Percentiles rank a stretch among this genome's conserved stretches.
phyloP scores from a whole-genome alignment of 306 rosid genomes.

The Gastrolobium villosum region DNA sequence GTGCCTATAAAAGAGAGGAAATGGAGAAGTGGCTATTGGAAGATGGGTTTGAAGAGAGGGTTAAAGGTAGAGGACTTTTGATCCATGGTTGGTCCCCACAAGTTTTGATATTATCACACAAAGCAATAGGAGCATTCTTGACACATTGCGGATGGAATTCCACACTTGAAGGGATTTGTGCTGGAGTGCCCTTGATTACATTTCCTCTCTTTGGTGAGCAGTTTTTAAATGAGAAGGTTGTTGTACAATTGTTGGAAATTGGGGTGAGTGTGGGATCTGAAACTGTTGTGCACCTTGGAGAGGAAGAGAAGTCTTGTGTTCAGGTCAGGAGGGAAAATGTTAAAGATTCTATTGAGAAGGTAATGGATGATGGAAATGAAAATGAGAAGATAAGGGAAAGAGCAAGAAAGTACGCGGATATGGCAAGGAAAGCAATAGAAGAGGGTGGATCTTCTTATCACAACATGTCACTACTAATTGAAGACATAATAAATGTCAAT shows the following conservation, averaged over 20 bases:
- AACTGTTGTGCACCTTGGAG: slow-evolving; percentile 42
- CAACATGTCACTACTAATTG: slow-evolving; percentile 44
- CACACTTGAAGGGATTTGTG: slow-evolving; percentile 58
- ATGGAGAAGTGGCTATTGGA: slow-evolving; percentile 52
- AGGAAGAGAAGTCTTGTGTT: slow-evolving; percentile 47
- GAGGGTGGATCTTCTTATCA: slow-evolving; percentile 60
- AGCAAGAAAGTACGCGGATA: slow-evolving; percentile 37
- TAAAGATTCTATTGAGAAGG: slow-evolving; percentile 49
- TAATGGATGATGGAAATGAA: slow-evolving; percentile 54
- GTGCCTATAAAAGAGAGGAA: slow-evolving; percentile 15
- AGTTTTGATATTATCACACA: slow-evolving; percentile 60
- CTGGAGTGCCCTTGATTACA: slow-evolving; percentile 58
- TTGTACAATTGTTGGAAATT: slow-evolving; percentile 43
- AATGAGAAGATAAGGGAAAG: slow-evolving; percentile 48
- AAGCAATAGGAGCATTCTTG: slow-evolving; percentile 57
- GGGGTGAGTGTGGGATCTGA: slow-evolving; percentile 53
- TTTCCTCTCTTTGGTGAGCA: slow-evolving; percentile 66
- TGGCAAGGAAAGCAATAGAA: slow-evolving; percentile 50
- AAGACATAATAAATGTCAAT: slow-evolving; percentile 40
- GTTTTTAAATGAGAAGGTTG: slow-evolving; percentile 57
- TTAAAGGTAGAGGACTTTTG: slow-evolving; percentile 54
- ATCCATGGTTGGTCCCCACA: slow-evolving; percentile 72
- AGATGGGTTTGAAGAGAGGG: slow-evolving; percentile 58
- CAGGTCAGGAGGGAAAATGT: slow-evolving; percentile 51
- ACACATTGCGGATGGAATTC: slow-evolving; percentile 80